A percentile compares a stretch with the other conserved stretches of the same genome.
These are phyloP conservation scores for Blastobotrys elegans DNA, from an alignment of 1,139 yeast genomes.

Conservation along the genomic window DNA sequence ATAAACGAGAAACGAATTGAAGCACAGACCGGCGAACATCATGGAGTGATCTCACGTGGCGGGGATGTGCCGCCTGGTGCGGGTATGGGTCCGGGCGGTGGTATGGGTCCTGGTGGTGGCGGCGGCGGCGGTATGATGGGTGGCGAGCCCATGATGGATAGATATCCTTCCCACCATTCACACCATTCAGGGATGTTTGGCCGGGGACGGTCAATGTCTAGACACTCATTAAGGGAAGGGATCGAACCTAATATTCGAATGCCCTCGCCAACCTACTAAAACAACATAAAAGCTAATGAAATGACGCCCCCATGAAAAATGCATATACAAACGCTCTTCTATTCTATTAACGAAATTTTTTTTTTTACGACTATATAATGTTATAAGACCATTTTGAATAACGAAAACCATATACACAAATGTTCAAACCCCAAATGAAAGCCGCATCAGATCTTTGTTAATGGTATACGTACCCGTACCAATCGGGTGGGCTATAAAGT, in stretches of 20 bases:
- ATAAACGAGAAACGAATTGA: constrained; percentile 17
- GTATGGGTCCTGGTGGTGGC: not conserved
- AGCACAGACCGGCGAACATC: constrained; percentile 14
- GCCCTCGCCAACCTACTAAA: constrained; percentile 7
- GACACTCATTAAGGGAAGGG: constrained; percentile 1
- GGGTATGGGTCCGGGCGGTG: constrained; percentile 2
- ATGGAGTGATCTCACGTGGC: constrained; percentile 11
- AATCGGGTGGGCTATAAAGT: too few species aligned
- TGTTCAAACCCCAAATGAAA: too few species aligned
- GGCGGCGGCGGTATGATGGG: not conserved
- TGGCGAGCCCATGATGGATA: constrained; percentile 1
- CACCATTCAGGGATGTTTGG: not conserved
- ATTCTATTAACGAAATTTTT: too few species aligned
- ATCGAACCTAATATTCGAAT: constrained; percentile 2
- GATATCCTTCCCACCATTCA: constrained; percentile 5
- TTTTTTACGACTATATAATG: too few species aligned
- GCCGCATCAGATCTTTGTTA: too few species aligned
- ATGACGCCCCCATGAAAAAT: too few species aligned
- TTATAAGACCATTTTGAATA: too few species aligned
- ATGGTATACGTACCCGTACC: too few species aligned
- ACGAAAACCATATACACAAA: too few species aligned
- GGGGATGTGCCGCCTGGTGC: not conserved
- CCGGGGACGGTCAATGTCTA: not conserved
- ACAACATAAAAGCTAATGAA: too few species aligned
- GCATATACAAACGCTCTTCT: too few species aligned